phyloP scores from a whole-genome alignment of 306 rosid genomes.

The Dalbergia cultrata region DNA sequence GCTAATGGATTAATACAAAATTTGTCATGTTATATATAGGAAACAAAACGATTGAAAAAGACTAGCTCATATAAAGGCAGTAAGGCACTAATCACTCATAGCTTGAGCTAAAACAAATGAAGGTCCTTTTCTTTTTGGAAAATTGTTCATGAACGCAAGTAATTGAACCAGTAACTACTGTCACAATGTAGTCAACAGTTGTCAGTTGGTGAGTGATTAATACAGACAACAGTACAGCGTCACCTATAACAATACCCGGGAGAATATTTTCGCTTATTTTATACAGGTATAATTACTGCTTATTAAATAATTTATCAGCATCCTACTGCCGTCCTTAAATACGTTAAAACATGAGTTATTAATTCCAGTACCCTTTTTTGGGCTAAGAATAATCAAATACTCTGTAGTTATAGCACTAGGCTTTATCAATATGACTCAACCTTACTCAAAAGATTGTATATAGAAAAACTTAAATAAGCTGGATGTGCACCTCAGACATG shows the following conservation, averaged over 20 bases:
- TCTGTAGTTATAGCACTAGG: not conserved
- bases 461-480: slow-evolving; percentile 18
- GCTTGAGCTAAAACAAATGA: not conserved
- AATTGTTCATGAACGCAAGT: slow-evolving; percentile 4
- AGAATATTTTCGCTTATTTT: slow-evolving; percentile 6
- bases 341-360: not conserved
- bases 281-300: not conserved
- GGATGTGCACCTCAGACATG: slow-evolving; percentile 85
- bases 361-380: not conserved
- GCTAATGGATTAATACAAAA: not conserved
- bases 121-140: not conserved
- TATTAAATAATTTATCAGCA: not conserved
- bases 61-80: not conserved
- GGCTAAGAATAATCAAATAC: slow-evolving; percentile 13
- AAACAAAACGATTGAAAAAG: slow-evolving; percentile 3
- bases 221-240: not conserved
- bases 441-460: slow-evolving; percentile 14
- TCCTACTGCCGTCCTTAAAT: slow-evolving; percentile 16
- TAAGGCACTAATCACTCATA: slow-evolving; percentile 4
- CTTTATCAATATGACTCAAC: slow-evolving; percentile 18
- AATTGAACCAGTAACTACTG: not conserved
- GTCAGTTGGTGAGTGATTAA: not conserved
- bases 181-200: not conserved
- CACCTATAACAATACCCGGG: not conserved
- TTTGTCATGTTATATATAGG: not conserved